Evolutionary conservation across 1,139 yeast genomes (phyloP), one percentile per base, ranked within the genome.

Genomic region (Blastobotrys petasosporus): DNA sequence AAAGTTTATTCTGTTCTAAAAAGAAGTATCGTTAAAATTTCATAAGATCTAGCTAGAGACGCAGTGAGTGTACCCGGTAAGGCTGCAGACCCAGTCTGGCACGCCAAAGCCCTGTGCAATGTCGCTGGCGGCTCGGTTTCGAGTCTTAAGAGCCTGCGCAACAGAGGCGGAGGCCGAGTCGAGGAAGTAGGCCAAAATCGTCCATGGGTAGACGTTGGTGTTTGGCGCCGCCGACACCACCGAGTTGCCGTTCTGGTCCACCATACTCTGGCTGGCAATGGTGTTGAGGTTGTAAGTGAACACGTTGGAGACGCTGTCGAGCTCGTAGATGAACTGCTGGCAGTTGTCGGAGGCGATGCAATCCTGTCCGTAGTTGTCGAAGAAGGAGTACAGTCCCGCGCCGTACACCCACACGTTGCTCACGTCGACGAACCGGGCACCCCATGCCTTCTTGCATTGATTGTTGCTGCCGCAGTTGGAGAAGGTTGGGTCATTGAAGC

Each of bases 401-500:
- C 34, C 34, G 15, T 32, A 32, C 3, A 32, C 17, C 13, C 16
- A 32, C 10, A 32, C 34, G 5, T 36, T 20, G 15, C 13, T 9
- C 3, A 13, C 12, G 3, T 25, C 39, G 10, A 36, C 9, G 13
- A 20, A 7, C 6, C 39, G 15, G 10, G 16, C 17, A 32, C 34
- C 34, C 47, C 47, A 44, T 3, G 47, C 47, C 44, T 39, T 44
- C 7, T 39, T 25, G 37, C 47, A 44, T 34, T 43, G 25, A 33
- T 39, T 45, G n/a, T 44, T 36, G 8, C 17, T 36, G 15, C 28
- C 43, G 20, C 45, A 39, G 31, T 42, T 36, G n/a, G 49, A 28
- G 35, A 42, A 46, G 8, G 33, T 36, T 6, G 51, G 51, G 29
- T 48, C 51, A 11, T 37, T 20, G 36, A 38, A 48, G 9, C 39